Evolutionary conservation across 176 grass and related monocot genomes (phyloP).

Genomic region (Oryza nivara): DNA sequence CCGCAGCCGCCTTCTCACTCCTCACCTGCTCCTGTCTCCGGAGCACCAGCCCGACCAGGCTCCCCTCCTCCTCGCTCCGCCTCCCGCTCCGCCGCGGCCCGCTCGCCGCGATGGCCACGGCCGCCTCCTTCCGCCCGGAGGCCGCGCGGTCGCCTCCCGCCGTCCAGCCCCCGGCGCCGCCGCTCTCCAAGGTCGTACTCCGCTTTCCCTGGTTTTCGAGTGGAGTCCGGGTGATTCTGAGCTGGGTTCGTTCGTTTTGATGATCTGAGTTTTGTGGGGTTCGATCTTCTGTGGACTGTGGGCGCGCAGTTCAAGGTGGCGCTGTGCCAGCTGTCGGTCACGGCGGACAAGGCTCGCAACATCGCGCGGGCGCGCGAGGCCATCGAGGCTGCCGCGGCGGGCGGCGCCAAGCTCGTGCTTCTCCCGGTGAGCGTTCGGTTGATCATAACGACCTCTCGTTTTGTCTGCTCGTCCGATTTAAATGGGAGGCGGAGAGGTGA

Average conservation of each 20-base stretch:
- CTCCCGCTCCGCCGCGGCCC: slow-evolving; percentile 6
- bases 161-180: slow-evolving; percentile 55
- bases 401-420: slow-evolving; percentile 89
- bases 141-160: slow-evolving; percentile 58
- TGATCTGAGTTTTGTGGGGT: slow-evolving; percentile 1
- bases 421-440: slow-evolving; percentile 63
- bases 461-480: background rate
- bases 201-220: background rate
- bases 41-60: background rate
- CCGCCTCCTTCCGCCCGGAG: slow-evolving; percentile 52
- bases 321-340: slow-evolving; percentile 87
- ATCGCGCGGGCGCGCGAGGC: slow-evolving; percentile 74
- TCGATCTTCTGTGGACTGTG: slow-evolving; percentile 25
- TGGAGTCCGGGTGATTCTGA: background rate
- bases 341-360: slow-evolving; percentile 80
- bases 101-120: slow-evolving; percentile 52
- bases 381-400: slow-evolving; percentile 68
- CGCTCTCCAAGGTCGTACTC: slow-evolving; percentile 58
- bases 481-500: background rate
- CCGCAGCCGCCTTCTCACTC: slow-evolving; percentile 42
- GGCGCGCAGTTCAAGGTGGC: slow-evolving; percentile 87
- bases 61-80: slow-evolving; percentile 7
- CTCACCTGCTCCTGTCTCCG: slow-evolving; percentile 35
- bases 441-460: background rate
- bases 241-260: background rate